A percentile compares a stretch with the other conserved stretches of the same genome.
Evolutionary conservation across 352 stramenopile genomes (phyloP).

Genomic region (Pythium rishiriense): DNA sequence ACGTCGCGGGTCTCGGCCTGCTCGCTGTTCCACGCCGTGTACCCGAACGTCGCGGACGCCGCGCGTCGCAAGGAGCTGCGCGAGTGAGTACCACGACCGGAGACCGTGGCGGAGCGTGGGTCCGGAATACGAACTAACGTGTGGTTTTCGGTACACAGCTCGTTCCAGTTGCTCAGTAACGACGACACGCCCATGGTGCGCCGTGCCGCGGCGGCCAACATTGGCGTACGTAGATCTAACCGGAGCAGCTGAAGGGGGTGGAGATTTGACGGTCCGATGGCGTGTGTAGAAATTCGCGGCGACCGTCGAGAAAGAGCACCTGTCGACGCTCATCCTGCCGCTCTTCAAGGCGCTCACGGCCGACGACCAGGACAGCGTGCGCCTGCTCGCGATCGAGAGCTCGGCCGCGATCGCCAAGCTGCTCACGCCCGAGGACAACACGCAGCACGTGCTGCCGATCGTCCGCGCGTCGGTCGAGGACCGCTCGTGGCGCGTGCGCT

Average conservation of each 20-base stretch:
- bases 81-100: constrained; percentile 63
- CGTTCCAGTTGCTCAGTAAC: constrained; percentile 79
- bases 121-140: constrained; percentile 10
- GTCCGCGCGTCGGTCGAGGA: constrained; percentile 79
- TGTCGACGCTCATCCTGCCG: constrained; percentile 67
- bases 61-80: constrained; percentile 79
- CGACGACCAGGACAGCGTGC: constrained; percentile 95
- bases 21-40: constrained; percentile 76
- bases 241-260: too few relatives aligned
- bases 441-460: constrained; percentile 69
- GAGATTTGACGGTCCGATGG: too few relatives aligned
- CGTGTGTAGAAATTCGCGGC: constrained; percentile 67
- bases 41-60: constrained; percentile 57
- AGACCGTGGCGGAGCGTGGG: too few relatives aligned
- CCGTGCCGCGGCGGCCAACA: constrained; percentile 74
- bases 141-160: constrained; percentile 32
- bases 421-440: constrained; percentile 77
- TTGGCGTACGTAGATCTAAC: constrained; percentile 51
- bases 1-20: constrained; percentile 88
- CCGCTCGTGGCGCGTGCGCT: constrained; percentile 92
- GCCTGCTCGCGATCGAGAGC: constrained; percentile 90
- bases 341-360: constrained; percentile 88
- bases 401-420: constrained; percentile 75
- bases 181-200: constrained; percentile 90
- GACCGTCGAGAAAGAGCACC: constrained; percentile 74